A percentile compares a stretch with the other conserved stretches of the same genome.
Evolutionary conservation across 208 protist genomes (phyloP).

Genomic region (Herpetomonas muscarum): DNA sequence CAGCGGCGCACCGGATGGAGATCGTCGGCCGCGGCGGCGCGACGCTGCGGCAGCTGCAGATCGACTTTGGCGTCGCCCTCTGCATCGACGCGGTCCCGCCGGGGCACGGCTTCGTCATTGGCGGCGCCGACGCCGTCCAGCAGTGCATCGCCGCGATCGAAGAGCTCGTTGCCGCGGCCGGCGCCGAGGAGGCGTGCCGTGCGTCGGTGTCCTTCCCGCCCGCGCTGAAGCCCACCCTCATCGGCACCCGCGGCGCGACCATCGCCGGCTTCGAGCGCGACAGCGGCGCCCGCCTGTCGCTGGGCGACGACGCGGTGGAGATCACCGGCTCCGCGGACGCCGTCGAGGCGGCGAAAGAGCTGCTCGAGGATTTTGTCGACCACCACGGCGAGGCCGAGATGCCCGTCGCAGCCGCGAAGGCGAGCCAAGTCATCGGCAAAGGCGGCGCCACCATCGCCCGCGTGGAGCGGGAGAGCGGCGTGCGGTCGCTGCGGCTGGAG

Average conservation of each 20-base stretch:
- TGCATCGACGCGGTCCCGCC: slow-evolving; percentile 29
- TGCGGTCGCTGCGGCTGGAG: slow-evolving; percentile 29
- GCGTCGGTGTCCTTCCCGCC: slow-evolving; percentile 17
- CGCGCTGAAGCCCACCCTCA: slow-evolving; percentile 17
- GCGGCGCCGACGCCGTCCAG: slow-evolving; percentile 13
- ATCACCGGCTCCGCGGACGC: slow-evolving; percentile 26
- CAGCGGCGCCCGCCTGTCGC: slow-evolving; percentile 33
- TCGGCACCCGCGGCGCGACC: slow-evolving; percentile 37
- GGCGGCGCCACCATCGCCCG: slow-evolving; percentile 32
- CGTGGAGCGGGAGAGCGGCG: slow-evolving; percentile 30
- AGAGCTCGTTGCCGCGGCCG: slow-evolving; percentile 21
- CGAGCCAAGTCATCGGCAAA: slow-evolving; percentile 35
- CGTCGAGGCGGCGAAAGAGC: slow-evolving; percentile 13
- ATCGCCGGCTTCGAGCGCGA: slow-evolving; percentile 33
- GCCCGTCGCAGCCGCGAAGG: slow-evolving; percentile 6
- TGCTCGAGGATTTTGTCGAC: slow-evolving; percentile 25
- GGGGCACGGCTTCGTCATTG: slow-evolving; percentile 31
- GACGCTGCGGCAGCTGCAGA: slow-evolving; percentile 57
- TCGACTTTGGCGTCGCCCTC: slow-evolving; percentile 49
- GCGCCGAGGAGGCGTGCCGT: slow-evolving; percentile 11
- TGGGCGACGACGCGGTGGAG: slow-evolving; percentile 16
- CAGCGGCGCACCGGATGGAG: slow-evolving; percentile 13
- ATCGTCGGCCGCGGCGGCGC: slow-evolving; percentile 39
- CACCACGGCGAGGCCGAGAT: slow-evolving; percentile 22
- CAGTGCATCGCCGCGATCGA: slow-evolving; percentile 36